Base-by-base conservation (phyloP, 169 alveolate species). In the Eimeria necatrix region DNA sequence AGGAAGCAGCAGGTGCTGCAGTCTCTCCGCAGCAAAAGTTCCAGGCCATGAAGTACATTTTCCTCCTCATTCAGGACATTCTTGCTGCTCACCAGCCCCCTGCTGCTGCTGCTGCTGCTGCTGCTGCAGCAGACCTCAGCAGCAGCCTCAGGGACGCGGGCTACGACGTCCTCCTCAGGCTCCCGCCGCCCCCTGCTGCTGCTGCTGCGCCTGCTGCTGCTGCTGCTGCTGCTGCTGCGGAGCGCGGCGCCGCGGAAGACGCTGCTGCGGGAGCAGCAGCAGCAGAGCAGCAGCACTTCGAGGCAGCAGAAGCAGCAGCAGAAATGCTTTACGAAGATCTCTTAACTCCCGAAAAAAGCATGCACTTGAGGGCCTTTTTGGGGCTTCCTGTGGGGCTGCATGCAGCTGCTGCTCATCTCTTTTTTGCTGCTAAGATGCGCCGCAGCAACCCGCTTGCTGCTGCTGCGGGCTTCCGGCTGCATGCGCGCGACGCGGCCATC, bases 1-100 rank as follows among this genome's bases (percentile, higher is more conserved):
- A 59, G 60, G 95, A 49, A 56, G 90, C 51, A 10, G 70, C 64
- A 1, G 71, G 70, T 8, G 32, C 7, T 76, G 86, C 46, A 3
- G 81, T 90, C 26, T 24, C 26, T 10, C 60, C 61, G 24, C 71
- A 52, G 18, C 74, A 59, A 8, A 90, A 76, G 80, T 74, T 59
- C 24, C 95, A 90, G 88, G 12, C 74, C 0, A 51, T 76, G 71
- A 90, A 76, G 70, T 90, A 90, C 41, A 4, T 78, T 16, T 68
- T 48, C 20, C 41, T 78, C 46, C 71, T 24, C 5, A 78, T 78
- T 61, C 41, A 4, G 6, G 88, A 78, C 26, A 68, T 78, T 1
- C 52, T 78, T 1, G 18, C 18, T 18, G 88, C 41, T 48, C 70
- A 16, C 20, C 48, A 20, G 26, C 8, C 5, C 41, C 61, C 61